phyloP scores from a whole-genome alignment of 495 filamentous ascomycete genomes.

The Geopyxis carbonaria region DNA sequence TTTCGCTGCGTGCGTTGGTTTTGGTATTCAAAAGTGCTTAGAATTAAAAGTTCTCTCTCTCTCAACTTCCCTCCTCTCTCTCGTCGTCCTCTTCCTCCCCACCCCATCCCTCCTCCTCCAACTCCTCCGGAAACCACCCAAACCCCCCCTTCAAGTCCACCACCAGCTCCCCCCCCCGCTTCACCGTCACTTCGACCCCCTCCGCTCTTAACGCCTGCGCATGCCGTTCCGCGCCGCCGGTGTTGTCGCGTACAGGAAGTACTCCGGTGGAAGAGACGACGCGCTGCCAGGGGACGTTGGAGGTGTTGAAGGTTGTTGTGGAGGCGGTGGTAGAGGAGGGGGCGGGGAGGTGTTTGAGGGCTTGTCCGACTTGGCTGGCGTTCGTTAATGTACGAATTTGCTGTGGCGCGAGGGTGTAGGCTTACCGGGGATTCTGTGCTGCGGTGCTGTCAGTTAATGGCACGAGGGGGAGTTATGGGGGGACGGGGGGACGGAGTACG shows the following conservation, averaged over 20 bases:
- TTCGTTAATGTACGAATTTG: slow-evolving; percentile 28
- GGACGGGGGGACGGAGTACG: slow-evolving; percentile 38
- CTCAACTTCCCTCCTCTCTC: slow-evolving; percentile 2
- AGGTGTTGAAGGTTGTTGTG: slow-evolving; percentile 38
- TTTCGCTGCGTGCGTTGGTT: too few relatives aligned
- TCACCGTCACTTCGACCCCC: slow-evolving; percentile 47
- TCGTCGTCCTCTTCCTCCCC: slow-evolving; percentile 18
- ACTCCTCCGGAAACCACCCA: slow-evolving; percentile 57
- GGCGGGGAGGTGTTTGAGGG: slow-evolving; percentile 64
- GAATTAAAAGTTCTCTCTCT: background rate
- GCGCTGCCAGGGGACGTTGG: slow-evolving; percentile 85
- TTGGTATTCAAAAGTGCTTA: too few relatives aligned
- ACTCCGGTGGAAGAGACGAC: slow-evolving; percentile 74
- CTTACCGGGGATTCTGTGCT: background rate
- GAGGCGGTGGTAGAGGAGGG: slow-evolving; percentile 24
- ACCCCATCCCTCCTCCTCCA: slow-evolving; percentile 34
- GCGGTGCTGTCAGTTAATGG: background rate
- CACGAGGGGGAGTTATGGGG: too few relatives aligned
- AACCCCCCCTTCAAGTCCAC: slow-evolving; percentile 44
- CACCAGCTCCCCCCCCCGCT: slow-evolving; percentile 50
- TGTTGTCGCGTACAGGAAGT: slow-evolving; percentile 63
- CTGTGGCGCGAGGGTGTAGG: background rate
- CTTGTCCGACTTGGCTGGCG: slow-evolving; percentile 65
- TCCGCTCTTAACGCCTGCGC: slow-evolving; percentile 48
- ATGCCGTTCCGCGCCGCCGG: slow-evolving; percentile 50